A percentile compares a stretch with the other conserved stretches of the same genome.
These are phyloP conservation scores for Diplogelasinospora grovesii DNA, from an alignment of 495 filamentous ascomycete species.

Conservation along the genomic window DNA sequence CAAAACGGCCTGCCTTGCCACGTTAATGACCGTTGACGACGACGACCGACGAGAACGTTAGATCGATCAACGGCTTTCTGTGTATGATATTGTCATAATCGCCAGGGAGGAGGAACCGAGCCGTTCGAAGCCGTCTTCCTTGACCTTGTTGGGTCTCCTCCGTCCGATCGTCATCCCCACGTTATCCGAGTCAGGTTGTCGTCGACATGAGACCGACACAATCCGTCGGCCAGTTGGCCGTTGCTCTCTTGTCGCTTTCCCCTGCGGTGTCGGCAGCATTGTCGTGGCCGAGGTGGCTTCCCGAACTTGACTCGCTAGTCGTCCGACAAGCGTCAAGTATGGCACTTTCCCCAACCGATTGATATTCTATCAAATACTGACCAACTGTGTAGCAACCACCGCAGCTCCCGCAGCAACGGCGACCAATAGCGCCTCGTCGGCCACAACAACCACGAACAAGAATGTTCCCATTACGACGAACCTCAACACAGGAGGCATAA, in stretches of 20 bases:
- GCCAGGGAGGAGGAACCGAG: too few relatives aligned
- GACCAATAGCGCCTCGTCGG: conserved; percentile 5
- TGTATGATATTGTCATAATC: too few relatives aligned
- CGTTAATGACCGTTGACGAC: too few relatives aligned
- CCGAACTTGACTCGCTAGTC: conserved; percentile 30
- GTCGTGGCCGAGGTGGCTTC: conserved; percentile 30
- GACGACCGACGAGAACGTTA: too few relatives aligned
- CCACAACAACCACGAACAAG: conserved; percentile 2
- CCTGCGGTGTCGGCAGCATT: conserved; percentile 26
- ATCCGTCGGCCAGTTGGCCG: conserved; percentile 24
- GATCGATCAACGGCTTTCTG: too few relatives aligned
- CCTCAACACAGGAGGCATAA: conserved; percentile 29
- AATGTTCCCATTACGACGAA: conserved; percentile 8
- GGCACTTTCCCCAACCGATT: conserved; percentile 6
- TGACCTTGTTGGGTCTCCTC: too few relatives aligned
- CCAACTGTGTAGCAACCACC: conserved; percentile 8
- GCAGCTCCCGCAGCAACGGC: conserved; percentile 16
- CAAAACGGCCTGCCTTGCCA: too few relatives aligned
- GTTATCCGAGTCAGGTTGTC: too few relatives aligned
- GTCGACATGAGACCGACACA: conserved; percentile 20
- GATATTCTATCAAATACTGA: conserved; percentile 5
- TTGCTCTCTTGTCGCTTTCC: conserved; percentile 29
- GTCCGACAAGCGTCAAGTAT: conserved; percentile 27
- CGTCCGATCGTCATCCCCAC: neutral
- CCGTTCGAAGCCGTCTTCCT: too few relatives aligned